phyloP scores from a whole-genome alignment of 2,329 filamentous ascomycete genomes.

The Pyrenophora teres region DNA sequence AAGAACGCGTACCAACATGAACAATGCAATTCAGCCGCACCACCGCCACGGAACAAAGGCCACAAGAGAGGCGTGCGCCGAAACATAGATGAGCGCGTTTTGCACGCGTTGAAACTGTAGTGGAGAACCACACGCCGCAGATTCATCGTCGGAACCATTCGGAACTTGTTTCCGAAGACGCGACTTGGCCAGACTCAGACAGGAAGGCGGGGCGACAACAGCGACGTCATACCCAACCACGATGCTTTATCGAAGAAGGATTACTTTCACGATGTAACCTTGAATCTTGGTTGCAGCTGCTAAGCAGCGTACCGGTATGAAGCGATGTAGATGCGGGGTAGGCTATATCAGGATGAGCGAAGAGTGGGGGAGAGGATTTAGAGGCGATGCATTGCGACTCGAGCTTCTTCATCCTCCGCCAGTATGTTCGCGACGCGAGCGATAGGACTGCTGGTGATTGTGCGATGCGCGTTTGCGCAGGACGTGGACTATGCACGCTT shows the following conservation, averaged over 20 bases:
- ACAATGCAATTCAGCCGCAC: too few relatives aligned
- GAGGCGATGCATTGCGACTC: background rate
- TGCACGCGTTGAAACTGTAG: too few relatives aligned
- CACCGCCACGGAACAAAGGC: too few relatives aligned
- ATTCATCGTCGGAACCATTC: background rate
- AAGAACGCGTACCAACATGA: too few relatives aligned
- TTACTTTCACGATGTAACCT: slow-evolving; percentile 27
- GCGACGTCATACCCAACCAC: slow-evolving; percentile 20
- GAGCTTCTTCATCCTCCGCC: background rate
- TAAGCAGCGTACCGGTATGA: background rate
- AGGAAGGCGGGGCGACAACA: slow-evolving; percentile 17
- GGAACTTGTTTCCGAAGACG: background rate
- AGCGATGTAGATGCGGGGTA: slow-evolving; percentile 23
- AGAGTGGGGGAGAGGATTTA: background rate
- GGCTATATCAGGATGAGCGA: slow-evolving; percentile 1
- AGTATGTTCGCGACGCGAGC: background rate
- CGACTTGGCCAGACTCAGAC: slow-evolving; percentile 23
- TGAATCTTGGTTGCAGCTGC: slow-evolving; percentile 15
- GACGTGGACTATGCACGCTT: slow-evolving; percentile 39
- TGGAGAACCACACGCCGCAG: too few relatives aligned
- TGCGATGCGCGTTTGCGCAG: slow-evolving; percentile 14
- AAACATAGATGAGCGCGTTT: too few relatives aligned
- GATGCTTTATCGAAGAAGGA: background rate
- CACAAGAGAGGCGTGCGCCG: too few relatives aligned
- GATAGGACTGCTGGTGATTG: background rate